Base-by-base conservation (phyloP, 352 stramenopile genomes). In the Phytophthora pluvialis region DNA sequence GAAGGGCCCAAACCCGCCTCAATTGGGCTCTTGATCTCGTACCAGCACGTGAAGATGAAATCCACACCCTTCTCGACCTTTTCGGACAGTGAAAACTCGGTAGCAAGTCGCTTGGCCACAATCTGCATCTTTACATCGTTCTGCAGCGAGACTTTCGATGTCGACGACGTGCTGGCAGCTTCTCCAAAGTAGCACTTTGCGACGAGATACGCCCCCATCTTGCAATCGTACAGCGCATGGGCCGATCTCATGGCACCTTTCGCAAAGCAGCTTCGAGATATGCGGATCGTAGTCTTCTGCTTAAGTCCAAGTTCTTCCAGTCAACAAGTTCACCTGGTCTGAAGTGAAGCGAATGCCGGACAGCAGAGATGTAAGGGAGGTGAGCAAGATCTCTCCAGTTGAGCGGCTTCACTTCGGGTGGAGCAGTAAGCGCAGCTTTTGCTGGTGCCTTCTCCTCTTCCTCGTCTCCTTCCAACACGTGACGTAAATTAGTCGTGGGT, bases 11-110 rank as follows among this genome's bases (percentile, higher is more conserved):
- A 43, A 3, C 61, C 73, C 4, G 32, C 49, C 6, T 48, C 26
- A 11, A 15, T 33, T 25, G 49, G 57, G 25, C 69, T 52, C 21
- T 71, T 67, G 38, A 80, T 60, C 57, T 81, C 75, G 48, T 78
- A 84, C 75, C 64, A 68, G 48, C 68, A 81, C 26, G 75, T 79
- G 33, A 64, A 78, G 28, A 81, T 73, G 36, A 85, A 83, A 55
- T 83, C 73, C 26, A 83, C 72, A 3, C 54, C 53, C 11, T 70
- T 63, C 5, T 70, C 60, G 4, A 75, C 51, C 3, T 63, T 18
- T 25, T 72, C 61, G 0, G 53, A 57, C 5, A 64, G n/a, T 7
- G 74, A 76, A 38, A 80, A 83, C 45, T 74, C 60, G 1, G 42
- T 62, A 25, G 61, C 75, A 9, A 83, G 65, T 7, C 54, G 51